phyloP scores from a whole-genome alignment of 805 yeast genomes.

The Scheffersomyces amazonensis region DNA sequence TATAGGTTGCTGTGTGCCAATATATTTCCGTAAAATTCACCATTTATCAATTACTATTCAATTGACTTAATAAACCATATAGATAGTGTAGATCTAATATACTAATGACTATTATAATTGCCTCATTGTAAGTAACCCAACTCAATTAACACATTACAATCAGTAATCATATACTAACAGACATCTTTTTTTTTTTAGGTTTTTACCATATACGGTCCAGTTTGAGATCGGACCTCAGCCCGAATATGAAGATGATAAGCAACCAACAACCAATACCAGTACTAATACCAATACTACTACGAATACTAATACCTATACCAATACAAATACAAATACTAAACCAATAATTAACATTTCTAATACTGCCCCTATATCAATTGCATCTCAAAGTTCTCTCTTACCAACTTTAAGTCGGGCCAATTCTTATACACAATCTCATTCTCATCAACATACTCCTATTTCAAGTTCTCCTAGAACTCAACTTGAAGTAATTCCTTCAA shows the following conservation, averaged over 20 bases:
- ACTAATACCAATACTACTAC: no score
- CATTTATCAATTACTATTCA: no score
- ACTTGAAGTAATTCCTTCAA: neutral
- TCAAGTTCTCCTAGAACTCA: neutral
- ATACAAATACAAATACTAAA: no score
- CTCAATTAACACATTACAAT: neutral
- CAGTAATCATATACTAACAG: conserved; percentile 13
- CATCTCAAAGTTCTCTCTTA: conserved; percentile 23
- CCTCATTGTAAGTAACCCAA: conserved; percentile 54
- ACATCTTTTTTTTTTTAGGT: conserved; percentile 28
- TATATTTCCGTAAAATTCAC: no score
- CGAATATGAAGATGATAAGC: no score
- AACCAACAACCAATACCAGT: no score
- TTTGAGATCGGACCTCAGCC: conserved; percentile 33
- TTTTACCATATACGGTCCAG: conserved; percentile 75
- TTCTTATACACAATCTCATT: no score
- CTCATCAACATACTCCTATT: conserved; percentile 11
- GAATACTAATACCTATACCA: no score
- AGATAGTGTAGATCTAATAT: no score
- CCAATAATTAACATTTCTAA: no score
- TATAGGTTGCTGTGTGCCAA: no score
- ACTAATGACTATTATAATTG: conserved; percentile 64
- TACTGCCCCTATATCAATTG: conserved; percentile 7
- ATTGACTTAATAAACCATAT: neutral
- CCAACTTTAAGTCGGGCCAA: conserved; percentile 39